Conservation (phyloP, 352 stramenopile species). For the Pythium rhizo-oryzae region DNA sequence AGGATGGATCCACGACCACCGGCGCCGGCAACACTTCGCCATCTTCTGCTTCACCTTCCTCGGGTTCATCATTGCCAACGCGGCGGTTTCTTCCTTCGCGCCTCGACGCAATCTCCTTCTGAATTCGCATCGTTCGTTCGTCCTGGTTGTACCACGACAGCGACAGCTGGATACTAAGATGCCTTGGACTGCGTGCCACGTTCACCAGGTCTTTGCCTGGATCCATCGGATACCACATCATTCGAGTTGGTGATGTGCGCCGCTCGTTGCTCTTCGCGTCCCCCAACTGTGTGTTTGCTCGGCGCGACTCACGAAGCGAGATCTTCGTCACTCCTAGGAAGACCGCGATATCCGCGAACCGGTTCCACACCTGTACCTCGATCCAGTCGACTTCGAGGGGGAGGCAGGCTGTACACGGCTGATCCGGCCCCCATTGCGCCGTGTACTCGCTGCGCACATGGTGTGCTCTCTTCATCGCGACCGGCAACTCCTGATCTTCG, state of each 20-base stretch:
- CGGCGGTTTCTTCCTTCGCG: background rate
- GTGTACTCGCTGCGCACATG: constrained; percentile 38
- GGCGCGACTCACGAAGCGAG: constrained; percentile 28
- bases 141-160: constrained; percentile 14
- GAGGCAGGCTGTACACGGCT: constrained; percentile 20
- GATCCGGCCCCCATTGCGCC: constrained; percentile 31
- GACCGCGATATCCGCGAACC: constrained; percentile 55
- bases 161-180: constrained; percentile 24
- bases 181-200: background rate
- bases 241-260: background rate
- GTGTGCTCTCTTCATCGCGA: constrained; percentile 29
- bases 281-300: constrained; percentile 15
- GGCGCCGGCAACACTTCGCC: background rate
- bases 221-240: constrained; percentile 31
- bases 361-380: constrained; percentile 71
- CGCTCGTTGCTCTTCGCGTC: constrained; percentile 14
- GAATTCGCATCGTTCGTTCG: constrained; percentile 7
- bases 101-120: constrained; percentile 10
- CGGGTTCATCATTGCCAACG: background rate
- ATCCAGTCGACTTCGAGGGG: constrained; percentile 42
- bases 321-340: constrained; percentile 48
- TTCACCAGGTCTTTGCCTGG: background rate
- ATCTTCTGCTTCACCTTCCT: background rate
- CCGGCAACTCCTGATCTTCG: constrained; percentile 6
- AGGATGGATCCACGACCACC: constrained; percentile 50